A percentile compares a stretch with the other conserved stretches of the same genome.
Evolutionary conservation across 106 monocot genomes (phyloP).

Genomic region (Iris macrosiphon): DNA sequence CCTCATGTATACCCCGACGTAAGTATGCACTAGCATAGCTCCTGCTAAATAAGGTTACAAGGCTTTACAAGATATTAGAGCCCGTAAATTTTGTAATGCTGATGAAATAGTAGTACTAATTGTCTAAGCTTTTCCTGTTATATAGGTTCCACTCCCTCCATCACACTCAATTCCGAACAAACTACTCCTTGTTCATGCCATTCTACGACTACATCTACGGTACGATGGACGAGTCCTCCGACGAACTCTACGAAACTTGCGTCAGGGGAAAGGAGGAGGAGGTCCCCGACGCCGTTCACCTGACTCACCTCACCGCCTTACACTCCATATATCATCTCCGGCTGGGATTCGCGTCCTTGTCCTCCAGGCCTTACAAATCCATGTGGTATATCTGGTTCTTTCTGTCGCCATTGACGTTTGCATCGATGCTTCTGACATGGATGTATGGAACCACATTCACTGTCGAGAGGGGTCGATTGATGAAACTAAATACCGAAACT

Average conservation of each 20-base stretch:
- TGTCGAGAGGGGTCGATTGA: slow-evolving; percentile 47
- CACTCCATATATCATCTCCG: slow-evolving; percentile 44
- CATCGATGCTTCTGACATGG: slow-evolving; percentile 14
- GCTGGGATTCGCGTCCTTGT: slow-evolving; percentile 43
- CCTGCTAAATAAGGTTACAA: neutral
- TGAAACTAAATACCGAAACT: slow-evolving; percentile 40
- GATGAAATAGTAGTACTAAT: no score
- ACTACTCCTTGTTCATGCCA: slow-evolving; percentile 88
- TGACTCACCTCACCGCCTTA: slow-evolving; percentile 53
- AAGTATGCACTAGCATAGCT: slow-evolving; percentile 15
- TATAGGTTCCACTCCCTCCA: slow-evolving; percentile 81
- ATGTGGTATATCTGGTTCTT: slow-evolving; percentile 24
- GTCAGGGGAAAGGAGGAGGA: slow-evolving; percentile 32
- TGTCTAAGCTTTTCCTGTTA: no score
- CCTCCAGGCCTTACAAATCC: slow-evolving; percentile 42
- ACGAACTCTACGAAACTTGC: slow-evolving; percentile 40
- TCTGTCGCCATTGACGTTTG: slow-evolving; percentile 25
- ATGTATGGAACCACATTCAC: slow-evolving; percentile 22
- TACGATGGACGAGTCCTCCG: slow-evolving; percentile 41
- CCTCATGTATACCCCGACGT: slow-evolving; percentile 80
- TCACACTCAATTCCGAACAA: slow-evolving; percentile 76
- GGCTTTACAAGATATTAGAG: neutral
- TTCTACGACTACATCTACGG: slow-evolving; percentile 74
- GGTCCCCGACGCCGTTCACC: slow-evolving; percentile 40
- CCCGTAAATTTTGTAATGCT: neutral